phyloP scores from a whole-genome alignment of 352 stramenopile genomes.

The Blastocystis sp. region DNA sequence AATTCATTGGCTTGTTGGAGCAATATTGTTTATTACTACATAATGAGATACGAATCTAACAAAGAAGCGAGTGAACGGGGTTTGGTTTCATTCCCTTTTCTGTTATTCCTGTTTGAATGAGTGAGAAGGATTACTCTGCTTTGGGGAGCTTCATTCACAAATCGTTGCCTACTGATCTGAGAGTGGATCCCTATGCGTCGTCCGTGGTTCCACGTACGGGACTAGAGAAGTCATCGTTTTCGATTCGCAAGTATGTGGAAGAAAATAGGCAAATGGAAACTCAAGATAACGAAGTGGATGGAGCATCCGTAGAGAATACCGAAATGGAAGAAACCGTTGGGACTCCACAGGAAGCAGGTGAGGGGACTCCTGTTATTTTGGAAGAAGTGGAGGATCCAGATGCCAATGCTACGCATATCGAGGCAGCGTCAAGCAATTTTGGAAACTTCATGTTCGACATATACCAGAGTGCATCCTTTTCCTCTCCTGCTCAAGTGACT shows the following conservation, averaged over 20 bases:
- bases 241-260: background rate
- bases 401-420: background rate
- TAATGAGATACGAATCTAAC: background rate
- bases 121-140: background rate
- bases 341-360: background rate
- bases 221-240: background rate
- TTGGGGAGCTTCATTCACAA: background rate
- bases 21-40: background rate
- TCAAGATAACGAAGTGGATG: background rate
- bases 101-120: background rate
- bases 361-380: background rate
- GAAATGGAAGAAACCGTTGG: background rate
- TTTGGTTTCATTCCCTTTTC: background rate
- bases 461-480: background rate
- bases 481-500: background rate
- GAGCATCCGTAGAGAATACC: background rate
- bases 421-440: background rate
- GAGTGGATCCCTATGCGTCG: background rate
- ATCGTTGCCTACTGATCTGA: background rate
- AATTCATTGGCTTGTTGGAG: background rate
- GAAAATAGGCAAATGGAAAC: too few species aligned
- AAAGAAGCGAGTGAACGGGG: background rate
- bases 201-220: background rate
- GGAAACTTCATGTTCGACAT: conserved; percentile 5
- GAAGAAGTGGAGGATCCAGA: background rate